Conservation (phyloP, 2,329 filamentous ascomycete genomes). For the Penicillium sp. region DNA sequence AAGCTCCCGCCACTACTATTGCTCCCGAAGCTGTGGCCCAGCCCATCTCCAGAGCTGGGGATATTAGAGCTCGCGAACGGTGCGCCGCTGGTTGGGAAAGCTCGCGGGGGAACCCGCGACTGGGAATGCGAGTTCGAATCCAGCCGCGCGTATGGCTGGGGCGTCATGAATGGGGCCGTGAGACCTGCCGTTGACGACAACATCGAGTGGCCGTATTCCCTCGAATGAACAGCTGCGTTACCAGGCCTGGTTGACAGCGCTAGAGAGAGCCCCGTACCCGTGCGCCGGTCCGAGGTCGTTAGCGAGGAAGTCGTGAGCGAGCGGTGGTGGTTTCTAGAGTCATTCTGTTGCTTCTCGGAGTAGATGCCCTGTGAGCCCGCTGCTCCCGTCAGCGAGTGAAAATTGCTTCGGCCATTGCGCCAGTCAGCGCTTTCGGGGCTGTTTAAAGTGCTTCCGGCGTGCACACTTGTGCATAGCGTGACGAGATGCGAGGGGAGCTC, state of each 20-base stretch:
- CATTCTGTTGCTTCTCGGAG: not conserved
- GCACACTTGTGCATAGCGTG: slow-evolving; percentile 11
- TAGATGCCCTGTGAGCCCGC: not conserved
- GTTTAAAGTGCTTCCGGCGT: slow-evolving; percentile 4
- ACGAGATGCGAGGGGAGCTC: slow-evolving; percentile 37
- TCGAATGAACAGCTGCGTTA: slow-evolving; percentile 1
- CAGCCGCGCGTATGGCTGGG: slow-evolving; percentile 12
- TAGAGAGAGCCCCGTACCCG: slow-evolving; percentile 13
- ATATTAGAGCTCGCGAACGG: slow-evolving; percentile 9
- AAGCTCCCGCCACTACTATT: slow-evolving; percentile 4
- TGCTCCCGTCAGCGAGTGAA: slow-evolving; percentile 10
- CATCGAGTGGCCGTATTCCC: slow-evolving; percentile 2
- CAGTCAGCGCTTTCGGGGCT: slow-evolving; percentile 10
- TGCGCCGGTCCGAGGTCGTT: slow-evolving; percentile 12
- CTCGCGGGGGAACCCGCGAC: slow-evolving; percentile 4
- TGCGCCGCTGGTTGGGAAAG: slow-evolving; percentile 1
- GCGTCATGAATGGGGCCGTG: slow-evolving; percentile 17
- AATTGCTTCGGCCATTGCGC: not conserved
- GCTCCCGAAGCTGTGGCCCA: slow-evolving; percentile 3
- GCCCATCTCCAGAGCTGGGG: slow-evolving; percentile 12
- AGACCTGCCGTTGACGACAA: slow-evolving; percentile 10
- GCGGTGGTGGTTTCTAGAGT: slow-evolving; percentile 30
- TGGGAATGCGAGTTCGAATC: slow-evolving; percentile 3
- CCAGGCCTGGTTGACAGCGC: slow-evolving; percentile 20
- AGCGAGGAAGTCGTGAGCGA: slow-evolving; percentile 35